These are phyloP conservation scores for Arachnopeziza araneosa DNA, from an alignment of 2,329 filamentous ascomycete genomes.

Conservation along the genomic window DNA sequence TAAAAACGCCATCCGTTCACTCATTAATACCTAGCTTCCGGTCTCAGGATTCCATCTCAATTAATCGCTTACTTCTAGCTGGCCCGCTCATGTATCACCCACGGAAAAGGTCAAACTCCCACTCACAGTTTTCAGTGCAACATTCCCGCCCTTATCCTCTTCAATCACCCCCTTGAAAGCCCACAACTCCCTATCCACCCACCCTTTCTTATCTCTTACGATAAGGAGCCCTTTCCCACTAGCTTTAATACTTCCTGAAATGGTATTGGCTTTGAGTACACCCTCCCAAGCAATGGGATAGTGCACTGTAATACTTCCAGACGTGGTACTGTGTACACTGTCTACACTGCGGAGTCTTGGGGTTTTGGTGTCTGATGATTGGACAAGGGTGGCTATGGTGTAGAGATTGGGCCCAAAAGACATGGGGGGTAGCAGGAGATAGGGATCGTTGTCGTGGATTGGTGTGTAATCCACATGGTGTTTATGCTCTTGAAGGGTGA, in stretches of 20 bases:
- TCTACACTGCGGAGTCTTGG: conserved; percentile 17
- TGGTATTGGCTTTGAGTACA: conserved; percentile 16
- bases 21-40: no score
- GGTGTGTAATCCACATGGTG: conserved; percentile 5
- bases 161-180: conserved; percentile 22
- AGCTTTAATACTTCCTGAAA: conserved; percentile 21
- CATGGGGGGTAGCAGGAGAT: not conserved
- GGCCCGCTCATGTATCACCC: not conserved
- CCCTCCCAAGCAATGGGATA: conserved; percentile 27
- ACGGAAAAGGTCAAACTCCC: conserved; percentile 19
- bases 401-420: not conserved
- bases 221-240: conserved; percentile 19
- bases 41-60: no score
- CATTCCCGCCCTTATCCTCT: conserved; percentile 17
- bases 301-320: conserved; percentile 14
- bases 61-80: no score
- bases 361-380: not conserved
- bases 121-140: conserved; percentile 19
- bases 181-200: conserved; percentile 16
- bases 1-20: no score
- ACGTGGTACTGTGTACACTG: conserved; percentile 20
- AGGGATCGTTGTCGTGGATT: conserved; percentile 17
- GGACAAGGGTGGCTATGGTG: not conserved
- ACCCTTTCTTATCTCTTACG: conserved; percentile 19
- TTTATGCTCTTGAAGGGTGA: conserved; percentile 10